A percentile compares a stretch with the other conserved stretches of the same genome.
phyloP scores from a whole-genome alignment of 805 yeast genomes.

The Yamadazyma akitaensis region DNA sequence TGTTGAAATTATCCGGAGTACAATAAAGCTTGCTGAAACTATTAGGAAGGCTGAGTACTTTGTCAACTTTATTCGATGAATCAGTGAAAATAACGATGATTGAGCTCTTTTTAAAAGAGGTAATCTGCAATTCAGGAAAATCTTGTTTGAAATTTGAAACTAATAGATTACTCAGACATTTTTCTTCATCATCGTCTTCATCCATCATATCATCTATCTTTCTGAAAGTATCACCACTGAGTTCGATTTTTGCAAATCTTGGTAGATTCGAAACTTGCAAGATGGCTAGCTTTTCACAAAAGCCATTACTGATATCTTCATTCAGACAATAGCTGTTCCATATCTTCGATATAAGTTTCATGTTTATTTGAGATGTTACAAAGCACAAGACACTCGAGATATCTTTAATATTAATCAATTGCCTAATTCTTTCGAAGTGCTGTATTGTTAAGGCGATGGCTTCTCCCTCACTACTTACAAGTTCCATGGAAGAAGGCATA shows the following conservation, averaged over 20 bases:
- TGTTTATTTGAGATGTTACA: constrained; percentile 34
- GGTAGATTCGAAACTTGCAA: constrained; percentile 61
- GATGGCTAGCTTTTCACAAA: constrained; percentile 37
- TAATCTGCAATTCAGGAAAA: constrained; percentile 2
- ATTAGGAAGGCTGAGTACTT: constrained; percentile 5
- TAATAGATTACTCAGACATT: background rate
- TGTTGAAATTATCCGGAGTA: constrained; percentile 1
- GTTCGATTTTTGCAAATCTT: constrained; percentile 61
- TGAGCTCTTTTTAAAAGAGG: background rate
- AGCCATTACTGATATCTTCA: constrained; percentile 16
- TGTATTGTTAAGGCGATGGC: constrained; percentile 57
- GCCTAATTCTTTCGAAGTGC: constrained; percentile 64
- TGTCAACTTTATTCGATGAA: constrained; percentile 8
- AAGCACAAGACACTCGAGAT: constrained; percentile 55
- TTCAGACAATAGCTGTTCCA: constrained; percentile 45
- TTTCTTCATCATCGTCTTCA: constrained; percentile 23
- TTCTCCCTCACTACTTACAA: constrained; percentile 34
- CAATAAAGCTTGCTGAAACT: constrained; percentile 8
- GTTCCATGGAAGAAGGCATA: constrained; percentile 64
- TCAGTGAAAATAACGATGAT: constrained; percentile 15
- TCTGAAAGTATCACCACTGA: constrained; percentile 62
- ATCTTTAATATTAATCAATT: constrained; percentile 45
- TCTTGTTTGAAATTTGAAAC: background rate
- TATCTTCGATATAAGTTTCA: constrained; percentile 28
- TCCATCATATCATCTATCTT: constrained; percentile 39